Base-by-base conservation (phyloP, 345 rosid species). In the Salix exigua region DNA sequence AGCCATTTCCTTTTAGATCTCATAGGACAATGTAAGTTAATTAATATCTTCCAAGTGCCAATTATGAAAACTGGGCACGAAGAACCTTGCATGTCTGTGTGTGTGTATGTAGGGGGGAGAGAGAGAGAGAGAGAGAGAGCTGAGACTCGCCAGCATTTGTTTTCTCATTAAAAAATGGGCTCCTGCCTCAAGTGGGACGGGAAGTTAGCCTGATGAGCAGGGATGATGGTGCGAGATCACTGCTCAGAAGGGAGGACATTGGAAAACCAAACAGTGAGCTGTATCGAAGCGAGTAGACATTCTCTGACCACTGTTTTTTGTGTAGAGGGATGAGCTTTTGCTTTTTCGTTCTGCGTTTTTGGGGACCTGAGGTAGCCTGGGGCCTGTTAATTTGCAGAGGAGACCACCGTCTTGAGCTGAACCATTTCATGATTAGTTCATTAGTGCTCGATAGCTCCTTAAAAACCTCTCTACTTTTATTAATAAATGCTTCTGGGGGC, bases 371-470 rank as follows among this genome's bases (percentile, higher is more conserved):
- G 62, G 51, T 55, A 71, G 73, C 37, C 66, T 58, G 37, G 61
- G 61, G 42, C 74, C 69, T 65, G 19, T n/a, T n/a, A n/a, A n/a
- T n/a, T 26, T 53, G 68, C 60, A 71, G 76, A 42, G 72, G 68
- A 37, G 67, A 75, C 74, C 78, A 48, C 78, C 69, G 72, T 50
- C 46, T 18, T 33, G 77, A 11, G n/a, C 18, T 40, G 71, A 73
- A 66, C 78, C 44, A 61, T 5, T 50, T 38, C 82, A 85, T 85
- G 83, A 83, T 87, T 83, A 84, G 84, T 73, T 79, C 89, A 81
- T 87, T 78, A 84, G 69, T 83, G 89, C 65, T 30, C 51, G 74
- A 76, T 75, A 58, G 70, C 81, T 83, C 70, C 84, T 35, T 69
- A 21, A 35, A 77, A 73, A 63, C 75, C 6, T 40, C 31, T 28